phyloP scores from a whole-genome alignment of 2,329 filamentous ascomycete species.

The Helotiales sp. region DNA sequence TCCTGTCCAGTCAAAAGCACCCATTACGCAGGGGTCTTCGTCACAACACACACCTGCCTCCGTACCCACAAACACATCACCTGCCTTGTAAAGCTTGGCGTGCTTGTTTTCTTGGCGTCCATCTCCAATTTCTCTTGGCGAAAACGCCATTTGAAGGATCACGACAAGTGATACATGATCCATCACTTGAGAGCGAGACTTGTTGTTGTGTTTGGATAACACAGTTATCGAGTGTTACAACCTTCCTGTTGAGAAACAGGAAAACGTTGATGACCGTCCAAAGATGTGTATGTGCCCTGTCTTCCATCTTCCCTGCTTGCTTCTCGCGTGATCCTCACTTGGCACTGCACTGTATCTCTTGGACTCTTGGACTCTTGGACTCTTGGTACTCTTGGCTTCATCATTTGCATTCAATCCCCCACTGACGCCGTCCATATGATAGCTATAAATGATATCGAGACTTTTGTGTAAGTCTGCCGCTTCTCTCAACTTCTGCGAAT shows the following conservation, averaged over 20 bases:
- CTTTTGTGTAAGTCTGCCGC: slow-evolving; percentile 37
- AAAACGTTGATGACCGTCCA: neutral
- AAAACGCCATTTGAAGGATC: too few relatives aligned
- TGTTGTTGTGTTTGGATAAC: neutral
- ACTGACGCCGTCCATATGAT: slow-evolving; percentile 23
- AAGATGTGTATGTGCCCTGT: slow-evolving; percentile 11
- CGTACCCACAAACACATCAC: too few relatives aligned
- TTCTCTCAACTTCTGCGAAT: neutral
- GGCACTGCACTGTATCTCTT: too few relatives aligned
- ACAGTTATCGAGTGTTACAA: neutral
- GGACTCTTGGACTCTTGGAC: slow-evolving; percentile 18
- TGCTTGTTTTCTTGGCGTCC: slow-evolving; percentile 8
- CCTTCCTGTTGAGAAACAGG: neutral
- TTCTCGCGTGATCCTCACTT: too few relatives aligned
- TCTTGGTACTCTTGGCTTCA: slow-evolving; percentile 24
- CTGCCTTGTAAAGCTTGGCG: neutral
- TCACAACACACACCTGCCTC: too few relatives aligned
- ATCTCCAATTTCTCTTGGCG: slow-evolving; percentile 8
- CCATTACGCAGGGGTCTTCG: too few relatives aligned
- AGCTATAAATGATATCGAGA: slow-evolving; percentile 39
- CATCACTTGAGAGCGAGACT: neutral
- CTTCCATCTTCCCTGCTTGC: slow-evolving; percentile 22
- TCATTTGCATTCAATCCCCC: slow-evolving; percentile 7
- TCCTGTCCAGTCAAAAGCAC: too few relatives aligned
- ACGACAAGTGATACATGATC: too few relatives aligned